These are phyloP conservation scores for Naganishia randhawae DNA, from an alignment of 768 basidiomycete genomes.

Conservation along the genomic window DNA sequence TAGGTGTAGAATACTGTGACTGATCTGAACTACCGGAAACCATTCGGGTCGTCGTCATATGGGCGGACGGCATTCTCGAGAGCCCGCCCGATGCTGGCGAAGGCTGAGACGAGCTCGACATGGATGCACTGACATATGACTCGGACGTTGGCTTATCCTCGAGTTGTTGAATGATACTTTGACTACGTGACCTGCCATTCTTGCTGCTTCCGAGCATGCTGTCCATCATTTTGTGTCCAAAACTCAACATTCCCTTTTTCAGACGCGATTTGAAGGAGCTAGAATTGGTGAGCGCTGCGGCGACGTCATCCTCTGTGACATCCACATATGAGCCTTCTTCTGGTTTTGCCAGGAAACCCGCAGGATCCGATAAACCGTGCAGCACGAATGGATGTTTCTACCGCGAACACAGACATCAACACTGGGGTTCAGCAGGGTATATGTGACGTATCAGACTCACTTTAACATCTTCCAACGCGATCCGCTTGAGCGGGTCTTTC, in stretches of 20 bases:
- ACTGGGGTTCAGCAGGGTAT: background rate
- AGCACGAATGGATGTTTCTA: slow-evolving; percentile 54
- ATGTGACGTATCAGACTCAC: slow-evolving; percentile 52
- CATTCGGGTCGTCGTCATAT: slow-evolving; percentile 16
- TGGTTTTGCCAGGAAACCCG: slow-evolving; percentile 67
- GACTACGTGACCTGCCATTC: slow-evolving; percentile 37
- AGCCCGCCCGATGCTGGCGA: slow-evolving; percentile 27
- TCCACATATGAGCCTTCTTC: slow-evolving; percentile 55
- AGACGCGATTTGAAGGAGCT: slow-evolving; percentile 43
- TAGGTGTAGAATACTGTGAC: background rate
- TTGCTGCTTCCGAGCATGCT: slow-evolving; percentile 26
- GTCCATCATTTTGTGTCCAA: slow-evolving; percentile 37
- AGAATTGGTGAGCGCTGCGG: slow-evolving; percentile 55
- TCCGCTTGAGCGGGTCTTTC: slow-evolving; percentile 71
- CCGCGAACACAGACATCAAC: slow-evolving; percentile 17
- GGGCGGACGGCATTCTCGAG: slow-evolving; percentile 29
- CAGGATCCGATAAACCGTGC: slow-evolving; percentile 62
- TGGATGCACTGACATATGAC: slow-evolving; percentile 9
- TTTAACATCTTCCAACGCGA: slow-evolving; percentile 78
- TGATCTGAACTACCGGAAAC: slow-evolving; percentile 17
- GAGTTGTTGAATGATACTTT: slow-evolving; percentile 39
- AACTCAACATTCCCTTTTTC: slow-evolving; percentile 43
- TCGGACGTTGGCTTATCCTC: slow-evolving; percentile 14
- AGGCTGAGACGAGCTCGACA: slow-evolving; percentile 26
- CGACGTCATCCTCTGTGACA: slow-evolving; percentile 73